A percentile compares a stretch with the other conserved stretches of the same genome.
phyloP scores from a whole-genome alignment of 1,139 yeast genomes.

The Nakaseomyces delphensis region DNA sequence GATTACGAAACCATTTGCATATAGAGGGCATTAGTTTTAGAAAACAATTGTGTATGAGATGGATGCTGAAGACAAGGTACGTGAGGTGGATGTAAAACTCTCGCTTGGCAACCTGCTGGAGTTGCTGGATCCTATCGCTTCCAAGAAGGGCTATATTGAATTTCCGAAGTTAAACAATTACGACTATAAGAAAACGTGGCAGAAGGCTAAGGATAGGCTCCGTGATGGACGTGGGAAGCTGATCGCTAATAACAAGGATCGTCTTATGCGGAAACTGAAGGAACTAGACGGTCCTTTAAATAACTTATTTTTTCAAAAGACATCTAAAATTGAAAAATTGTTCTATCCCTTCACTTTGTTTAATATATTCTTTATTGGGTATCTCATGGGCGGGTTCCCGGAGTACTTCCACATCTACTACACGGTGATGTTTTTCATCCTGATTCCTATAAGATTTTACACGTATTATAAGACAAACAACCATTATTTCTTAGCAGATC shows the following conservation, averaged over 20 bases:
- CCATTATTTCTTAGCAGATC: constrained; percentile 85
- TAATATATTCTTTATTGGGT: constrained; percentile 62
- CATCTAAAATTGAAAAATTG: constrained; percentile 66
- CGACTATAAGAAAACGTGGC: constrained; percentile 5
- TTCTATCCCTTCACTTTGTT: constrained; percentile 72
- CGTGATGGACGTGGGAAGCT: constrained; percentile 11
- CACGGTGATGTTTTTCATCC: constrained; percentile 47
- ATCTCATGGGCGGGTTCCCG: constrained; percentile 71
- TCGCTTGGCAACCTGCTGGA: constrained; percentile 7
- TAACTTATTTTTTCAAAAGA: constrained; percentile 32
- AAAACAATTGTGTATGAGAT: too few species aligned
- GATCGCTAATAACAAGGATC: constrained; percentile 17
- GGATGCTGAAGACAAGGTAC: constrained; percentile 3
- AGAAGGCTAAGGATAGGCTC: constrained; percentile 4
- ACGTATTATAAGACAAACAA: constrained; percentile 70
- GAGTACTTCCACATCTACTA: constrained; percentile 69
- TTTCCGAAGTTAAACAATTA: constrained; percentile 2
- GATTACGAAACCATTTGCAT: too few species aligned
- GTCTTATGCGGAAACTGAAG: constrained; percentile 16
- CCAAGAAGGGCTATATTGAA: constrained; percentile 4
- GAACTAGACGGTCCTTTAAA: constrained; percentile 21
- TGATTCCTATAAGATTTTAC: constrained; percentile 81
- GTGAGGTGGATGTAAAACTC: not conserved
- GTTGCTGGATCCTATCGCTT: constrained; percentile 8
- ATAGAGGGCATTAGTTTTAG: too few species aligned